phyloP scores from a whole-genome alignment of 129 eudicot genomes.

The Artemisia argyi region DNA sequence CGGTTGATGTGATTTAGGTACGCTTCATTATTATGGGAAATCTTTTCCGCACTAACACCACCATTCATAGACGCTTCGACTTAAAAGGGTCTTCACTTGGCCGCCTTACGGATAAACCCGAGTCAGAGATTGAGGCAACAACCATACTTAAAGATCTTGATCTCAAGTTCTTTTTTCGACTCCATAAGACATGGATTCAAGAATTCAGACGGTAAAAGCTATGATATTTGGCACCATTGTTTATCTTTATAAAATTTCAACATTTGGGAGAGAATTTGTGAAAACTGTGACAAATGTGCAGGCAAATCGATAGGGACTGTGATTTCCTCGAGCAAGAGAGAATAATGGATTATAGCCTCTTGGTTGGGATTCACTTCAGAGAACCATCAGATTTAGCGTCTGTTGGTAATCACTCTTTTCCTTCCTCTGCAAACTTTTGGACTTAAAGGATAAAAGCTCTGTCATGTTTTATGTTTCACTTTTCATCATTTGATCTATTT shows the following conservation, averaged over 20 bases:
- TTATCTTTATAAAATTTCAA: background rate
- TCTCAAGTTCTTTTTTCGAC: slow-evolving; percentile 78
- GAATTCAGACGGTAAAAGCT: slow-evolving; percentile 66
- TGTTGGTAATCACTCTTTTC: slow-evolving; percentile 34
- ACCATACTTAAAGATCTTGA: slow-evolving; percentile 95
- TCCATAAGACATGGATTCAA: slow-evolving; percentile 84
- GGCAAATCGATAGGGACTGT: slow-evolving; percentile 90
- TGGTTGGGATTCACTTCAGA: slow-evolving; percentile 90
- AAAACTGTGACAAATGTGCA: slow-evolving; percentile 26
- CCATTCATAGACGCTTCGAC: slow-evolving; percentile 81
- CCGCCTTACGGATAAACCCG: slow-evolving; percentile 88
- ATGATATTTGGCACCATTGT: background rate
- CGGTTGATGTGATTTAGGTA: slow-evolving; percentile 48
- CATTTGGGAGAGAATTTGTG: background rate
- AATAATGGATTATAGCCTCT: slow-evolving; percentile 92
- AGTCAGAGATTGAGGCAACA: slow-evolving; percentile 79
- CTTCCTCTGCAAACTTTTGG: background rate
- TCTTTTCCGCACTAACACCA: slow-evolving; percentile 67
- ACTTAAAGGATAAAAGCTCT: background rate
- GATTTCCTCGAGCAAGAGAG: slow-evolving; percentile 94
- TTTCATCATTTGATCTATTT: slow-evolving; percentile 5
- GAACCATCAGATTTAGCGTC: slow-evolving; percentile 40
- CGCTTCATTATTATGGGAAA: slow-evolving; percentile 97
- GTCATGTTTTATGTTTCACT: background rate
- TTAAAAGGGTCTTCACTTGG: slow-evolving; percentile 99